Percentiles rank a stretch among this genome's conserved stretches.
Conservation (phyloP, 139 green algal genomes). For the Chlamydomonas sphaeroides region DNA sequence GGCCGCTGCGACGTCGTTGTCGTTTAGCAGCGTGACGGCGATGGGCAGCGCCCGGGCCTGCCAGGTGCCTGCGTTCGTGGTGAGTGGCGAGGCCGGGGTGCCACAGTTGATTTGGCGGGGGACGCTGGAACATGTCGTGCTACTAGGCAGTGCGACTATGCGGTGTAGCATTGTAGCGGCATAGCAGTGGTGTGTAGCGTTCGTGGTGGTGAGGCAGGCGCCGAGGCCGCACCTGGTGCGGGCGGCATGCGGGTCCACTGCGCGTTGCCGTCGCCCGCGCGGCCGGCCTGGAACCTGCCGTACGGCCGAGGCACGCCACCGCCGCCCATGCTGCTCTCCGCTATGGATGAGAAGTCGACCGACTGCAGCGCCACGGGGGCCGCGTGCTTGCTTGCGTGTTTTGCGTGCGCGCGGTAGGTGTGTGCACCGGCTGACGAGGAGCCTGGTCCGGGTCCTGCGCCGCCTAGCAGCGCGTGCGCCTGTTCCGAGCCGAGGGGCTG, state of each 20-base stretch:
- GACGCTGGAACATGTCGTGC: too few species aligned
- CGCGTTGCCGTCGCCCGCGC: conserved; percentile 25
- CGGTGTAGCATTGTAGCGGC: too few species aligned
- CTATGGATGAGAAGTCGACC: conserved; percentile 23
- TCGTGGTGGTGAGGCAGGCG: too few species aligned
- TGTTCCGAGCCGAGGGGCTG: neutral
- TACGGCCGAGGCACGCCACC: conserved; percentile 34
- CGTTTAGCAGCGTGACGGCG: conserved; percentile 9
- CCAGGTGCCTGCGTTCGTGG: too few species aligned
- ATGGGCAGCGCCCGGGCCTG: conserved; percentile 33
- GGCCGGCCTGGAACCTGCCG: conserved; percentile 19
- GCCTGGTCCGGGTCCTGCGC: too few species aligned
- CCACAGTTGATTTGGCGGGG: too few species aligned
- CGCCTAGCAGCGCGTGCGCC: neutral
- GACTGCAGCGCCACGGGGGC: conserved; percentile 14
- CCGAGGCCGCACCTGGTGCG: too few species aligned
- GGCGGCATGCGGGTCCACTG: conserved; percentile 19
- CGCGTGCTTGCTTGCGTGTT: conserved; percentile 8
- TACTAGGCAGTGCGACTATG: too few species aligned
- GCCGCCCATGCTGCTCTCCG: conserved; percentile 18
- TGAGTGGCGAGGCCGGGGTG: too few species aligned
- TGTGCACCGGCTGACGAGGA: too few species aligned
- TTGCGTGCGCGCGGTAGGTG: conserved; percentile 4
- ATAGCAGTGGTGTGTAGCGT: too few species aligned
- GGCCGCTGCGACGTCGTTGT: neutral